Percentiles rank a stretch among this genome's conserved stretches.
Conservation (phyloP, 108 stramenopile species). For the Parietichytrium sp. region DNA sequence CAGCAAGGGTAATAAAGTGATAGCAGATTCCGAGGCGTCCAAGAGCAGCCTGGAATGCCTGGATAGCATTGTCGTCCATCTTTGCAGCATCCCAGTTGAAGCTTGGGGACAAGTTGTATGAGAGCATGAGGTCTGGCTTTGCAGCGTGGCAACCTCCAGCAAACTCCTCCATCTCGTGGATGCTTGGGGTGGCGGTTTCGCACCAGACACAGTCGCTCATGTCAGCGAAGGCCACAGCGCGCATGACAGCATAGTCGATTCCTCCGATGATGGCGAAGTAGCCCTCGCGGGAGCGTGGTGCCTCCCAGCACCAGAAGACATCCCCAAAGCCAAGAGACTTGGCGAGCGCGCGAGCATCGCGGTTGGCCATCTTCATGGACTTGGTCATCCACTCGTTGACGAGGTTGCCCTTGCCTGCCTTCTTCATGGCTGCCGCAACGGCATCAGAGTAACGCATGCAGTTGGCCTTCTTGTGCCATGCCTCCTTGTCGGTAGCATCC, state of each 20-base stretch:
- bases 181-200: constrained; percentile 69
- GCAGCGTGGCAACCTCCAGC: constrained; percentile 53
- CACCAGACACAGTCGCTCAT: constrained; percentile 91
- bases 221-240: constrained; percentile 83
- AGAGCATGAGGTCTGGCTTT: constrained; percentile 82
- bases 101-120: constrained; percentile 87
- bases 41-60: constrained; percentile 78
- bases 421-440: constrained; percentile 37
- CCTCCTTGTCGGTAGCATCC: constrained; percentile 51
- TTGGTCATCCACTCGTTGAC: constrained; percentile 36
- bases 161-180: constrained; percentile 48
- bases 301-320: constrained; percentile 88
- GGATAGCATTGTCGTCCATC: constrained; percentile 69
- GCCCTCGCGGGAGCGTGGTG: constrained; percentile 86
- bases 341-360: constrained; percentile 69
- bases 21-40: constrained; percentile 84
- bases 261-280: constrained; percentile 84
- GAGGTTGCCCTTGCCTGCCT: constrained; percentile 41
- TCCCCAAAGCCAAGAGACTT: constrained; percentile 15
- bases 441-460: constrained; percentile 59
- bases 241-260: constrained; percentile 84
- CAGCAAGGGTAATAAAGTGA: constrained; percentile 94
- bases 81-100: constrained; percentile 96
- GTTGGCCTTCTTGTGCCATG: constrained; percentile 69
- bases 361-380: constrained; percentile 41